These are phyloP conservation scores for Alternaria infectoria DNA, from an alignment of 2,329 filamentous ascomycete genomes.

Conservation along the genomic window DNA sequence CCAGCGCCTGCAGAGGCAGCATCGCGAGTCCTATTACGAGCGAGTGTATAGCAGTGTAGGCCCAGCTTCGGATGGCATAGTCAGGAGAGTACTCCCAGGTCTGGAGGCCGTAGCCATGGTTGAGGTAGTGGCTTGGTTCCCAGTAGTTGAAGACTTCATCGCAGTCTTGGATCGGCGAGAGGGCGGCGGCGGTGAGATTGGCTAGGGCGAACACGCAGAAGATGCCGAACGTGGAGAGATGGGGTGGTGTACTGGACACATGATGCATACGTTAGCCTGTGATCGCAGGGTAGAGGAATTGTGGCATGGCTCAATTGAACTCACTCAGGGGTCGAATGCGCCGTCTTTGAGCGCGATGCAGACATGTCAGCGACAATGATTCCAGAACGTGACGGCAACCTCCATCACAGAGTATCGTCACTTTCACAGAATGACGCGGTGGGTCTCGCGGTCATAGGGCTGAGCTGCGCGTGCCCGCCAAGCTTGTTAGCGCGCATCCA, in stretches of 20 bases:
- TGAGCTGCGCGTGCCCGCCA: constrained; percentile 27
- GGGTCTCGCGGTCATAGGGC: constrained; percentile 22
- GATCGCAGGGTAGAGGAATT: neutral
- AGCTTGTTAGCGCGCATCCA: constrained; percentile 30
- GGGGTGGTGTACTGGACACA: constrained; percentile 18
- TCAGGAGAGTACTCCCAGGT: constrained; percentile 99
- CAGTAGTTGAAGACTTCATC: constrained; percentile 99
- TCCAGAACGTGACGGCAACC: neutral
- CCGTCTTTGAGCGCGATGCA: constrained; percentile 1
- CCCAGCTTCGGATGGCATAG: constrained; percentile 94
- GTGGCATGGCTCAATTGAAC: neutral
- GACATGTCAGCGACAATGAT: neutral
- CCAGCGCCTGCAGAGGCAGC: constrained; percentile 51
- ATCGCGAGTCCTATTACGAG: constrained; percentile 70
- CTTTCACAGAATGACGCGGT: neutral
- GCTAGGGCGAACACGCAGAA: constrained; percentile 81
- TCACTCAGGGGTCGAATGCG: neutral
- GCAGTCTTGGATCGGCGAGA: constrained; percentile 93
- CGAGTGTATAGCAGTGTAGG: constrained; percentile 84
- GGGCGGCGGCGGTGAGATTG: constrained; percentile 77
- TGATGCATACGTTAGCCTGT: constrained; percentile 6
- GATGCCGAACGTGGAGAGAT: constrained; percentile 71
- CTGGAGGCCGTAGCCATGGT: constrained; percentile 89
- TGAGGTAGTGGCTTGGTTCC: constrained; percentile 94
- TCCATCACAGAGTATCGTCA: neutral